Percentiles rank a stretch among this genome's conserved stretches.
These are phyloP conservation scores for Psilocybe mexicana DNA, from an alignment of 1,284 basidiomycete genomes.

Conservation along the genomic window DNA sequence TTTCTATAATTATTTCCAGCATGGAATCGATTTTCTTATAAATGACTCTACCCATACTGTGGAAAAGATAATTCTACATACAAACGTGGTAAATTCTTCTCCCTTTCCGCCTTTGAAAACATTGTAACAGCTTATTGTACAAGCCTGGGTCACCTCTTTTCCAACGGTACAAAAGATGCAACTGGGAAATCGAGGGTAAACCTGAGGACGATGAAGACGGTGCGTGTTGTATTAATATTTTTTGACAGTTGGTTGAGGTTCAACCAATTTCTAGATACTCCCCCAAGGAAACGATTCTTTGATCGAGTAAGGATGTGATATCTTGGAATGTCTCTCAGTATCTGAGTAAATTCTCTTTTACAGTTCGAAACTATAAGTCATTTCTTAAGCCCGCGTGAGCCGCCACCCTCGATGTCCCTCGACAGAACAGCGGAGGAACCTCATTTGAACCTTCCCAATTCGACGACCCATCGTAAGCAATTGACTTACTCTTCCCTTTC, in stretches of 20 bases:
- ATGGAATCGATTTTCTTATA: constrained; percentile 83
- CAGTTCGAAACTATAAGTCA: constrained; percentile 77
- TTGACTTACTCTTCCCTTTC: not conserved
- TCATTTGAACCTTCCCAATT: constrained; percentile 64
- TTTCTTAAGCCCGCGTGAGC: constrained; percentile 67
- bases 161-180: constrained; percentile 86
- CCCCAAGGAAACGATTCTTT: constrained; percentile 64
- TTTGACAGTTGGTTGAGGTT: constrained; percentile 1
- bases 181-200: constrained; percentile 77
- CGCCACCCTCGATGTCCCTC: constrained; percentile 81
- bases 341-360: not conserved
- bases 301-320: constrained; percentile 50
- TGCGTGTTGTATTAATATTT: constrained; percentile 27
- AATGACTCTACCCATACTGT: constrained; percentile 71
- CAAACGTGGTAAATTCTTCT: constrained; percentile 70
- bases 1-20: constrained; percentile 92
- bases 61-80: constrained; percentile 83
- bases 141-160: constrained; percentile 87
- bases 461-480: constrained; percentile 73
- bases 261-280: constrained; percentile 51
- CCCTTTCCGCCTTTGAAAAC: not conserved
- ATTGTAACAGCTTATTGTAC: not conserved
- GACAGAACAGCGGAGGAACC: constrained; percentile 84
- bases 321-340: not conserved
- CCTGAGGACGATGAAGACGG: constrained; percentile 80